Percentiles rank a stretch among this genome's conserved stretches.
Conservation (phyloP, 2,329 filamentous ascomycete genomes). For the Fusarium agapanthi region DNA sequence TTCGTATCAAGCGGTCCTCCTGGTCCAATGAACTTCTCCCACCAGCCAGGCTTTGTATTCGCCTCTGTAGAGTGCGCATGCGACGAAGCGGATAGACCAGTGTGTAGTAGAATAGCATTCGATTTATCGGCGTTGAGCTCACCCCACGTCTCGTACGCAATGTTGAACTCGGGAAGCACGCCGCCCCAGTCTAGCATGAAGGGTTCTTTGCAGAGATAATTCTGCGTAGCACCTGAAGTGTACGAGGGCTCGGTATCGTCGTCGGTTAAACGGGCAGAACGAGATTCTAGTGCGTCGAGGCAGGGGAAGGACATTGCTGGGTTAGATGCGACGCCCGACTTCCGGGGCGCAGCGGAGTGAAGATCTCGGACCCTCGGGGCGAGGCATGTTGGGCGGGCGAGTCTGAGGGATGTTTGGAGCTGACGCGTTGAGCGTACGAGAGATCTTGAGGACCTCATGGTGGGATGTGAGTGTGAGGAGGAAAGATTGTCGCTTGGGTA, state of each 20-base stretch:
- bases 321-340: slow-evolving; percentile 67
- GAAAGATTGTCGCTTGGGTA: not conserved
- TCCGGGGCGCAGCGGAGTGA: slow-evolving; percentile 31
- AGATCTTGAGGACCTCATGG: slow-evolving; percentile 38
- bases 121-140: slow-evolving; percentile 78
- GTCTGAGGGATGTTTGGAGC: slow-evolving; percentile 12
- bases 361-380: slow-evolving; percentile 29
- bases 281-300: slow-evolving; percentile 82
- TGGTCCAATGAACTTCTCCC: slow-evolving; percentile 97
- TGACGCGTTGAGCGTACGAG: slow-evolving; percentile 33
- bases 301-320: slow-evolving; percentile 90
- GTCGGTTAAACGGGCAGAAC: slow-evolving; percentile 76
- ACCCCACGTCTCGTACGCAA: slow-evolving; percentile 96
- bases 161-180: slow-evolving; percentile 84
- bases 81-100: slow-evolving; percentile 94
- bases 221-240: slow-evolving; percentile 84
- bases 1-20: slow-evolving; percentile 86
- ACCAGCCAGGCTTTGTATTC: slow-evolving; percentile 94
- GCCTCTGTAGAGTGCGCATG: slow-evolving; percentile 91
- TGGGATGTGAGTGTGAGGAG: not conserved
- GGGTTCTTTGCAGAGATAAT: slow-evolving; percentile 77
- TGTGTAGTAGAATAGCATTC: slow-evolving; percentile 93
- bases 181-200: slow-evolving; percentile 95
- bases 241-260: slow-evolving; percentile 90
- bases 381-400: slow-evolving; percentile 3